Base-by-base conservation (phyloP, 768 basidiomycete species). In the Cystobasidium ongulense region DNA sequence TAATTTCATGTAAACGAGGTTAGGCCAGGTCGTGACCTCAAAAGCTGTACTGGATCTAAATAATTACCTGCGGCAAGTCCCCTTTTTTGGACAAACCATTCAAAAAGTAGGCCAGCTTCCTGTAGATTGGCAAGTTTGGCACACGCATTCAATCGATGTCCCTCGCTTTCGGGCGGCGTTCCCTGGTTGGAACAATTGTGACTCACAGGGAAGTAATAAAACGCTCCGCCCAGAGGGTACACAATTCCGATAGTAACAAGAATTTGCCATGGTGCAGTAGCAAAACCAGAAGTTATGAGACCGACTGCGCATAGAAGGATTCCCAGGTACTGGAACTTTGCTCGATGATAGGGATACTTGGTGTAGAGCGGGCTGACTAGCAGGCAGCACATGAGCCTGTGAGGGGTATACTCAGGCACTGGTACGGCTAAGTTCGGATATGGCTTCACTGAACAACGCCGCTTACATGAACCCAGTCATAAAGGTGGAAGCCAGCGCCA, bases 271-370 rank as follows among this genome's bases (percentile, higher is more conserved):
- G 65, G 65, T 10, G 3, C 13, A 4, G 43, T 41, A 8, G 65
- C 65, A 31, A 43, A 67, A 46, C 36, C 65, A 5, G 41, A 25
- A 10, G 17, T 4, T 3, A 67, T 5, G 43, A 67, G 7, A 18
- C 39, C 65, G 2, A 36, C 10, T 17, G 35, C 2, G 8, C 10
- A 67, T n/a, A 67, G n/a, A 2, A 43, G 21, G 41, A 50, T 2
- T 1, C 65, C 65, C 7, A 8, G 25, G 29, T 43, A 67, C 31
- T 67, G 65, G 5, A 67, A 4, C 3, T 8, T n/a, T 18, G 65
- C 41, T 36, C 65, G 46, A 52, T 67, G 41, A 3, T 67, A 15
- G 1, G 65, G 65, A 41, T 15, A 67, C 31, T 29, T 67, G 17
- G 65, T 33, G 43, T 3, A 52, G 7, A 52, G 4, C 41, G 65